phyloP scores from a whole-genome alignment of 2,329 filamentous ascomycete species.

The Neocucurbitaria cava region DNA sequence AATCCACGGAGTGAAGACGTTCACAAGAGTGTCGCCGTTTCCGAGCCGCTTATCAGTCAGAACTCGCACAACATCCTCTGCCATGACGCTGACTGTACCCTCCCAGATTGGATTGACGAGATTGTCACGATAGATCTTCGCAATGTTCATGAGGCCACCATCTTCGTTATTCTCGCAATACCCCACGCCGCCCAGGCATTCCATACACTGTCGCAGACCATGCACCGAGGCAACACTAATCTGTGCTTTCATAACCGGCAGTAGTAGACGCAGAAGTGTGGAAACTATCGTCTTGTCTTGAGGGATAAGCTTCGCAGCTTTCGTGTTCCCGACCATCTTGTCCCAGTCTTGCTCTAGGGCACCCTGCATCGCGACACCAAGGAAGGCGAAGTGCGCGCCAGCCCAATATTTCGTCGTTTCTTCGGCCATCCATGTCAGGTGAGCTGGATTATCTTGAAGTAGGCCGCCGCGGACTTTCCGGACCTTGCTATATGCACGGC shows the following conservation, averaged over 20 bases:
- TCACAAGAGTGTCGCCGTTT: slow-evolving; percentile 27
- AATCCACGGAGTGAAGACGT: slow-evolving; percentile 29
- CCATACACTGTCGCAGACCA: slow-evolving; percentile 64
- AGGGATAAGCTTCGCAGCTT: slow-evolving; percentile 29
- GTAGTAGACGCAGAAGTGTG: slow-evolving; percentile 29
- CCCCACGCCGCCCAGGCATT: slow-evolving; percentile 70
- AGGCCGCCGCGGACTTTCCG: slow-evolving; percentile 58
- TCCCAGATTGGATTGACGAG: slow-evolving; percentile 73
- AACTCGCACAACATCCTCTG: slow-evolving; percentile 59
- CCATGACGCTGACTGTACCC: slow-evolving; percentile 75
- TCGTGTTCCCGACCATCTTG: slow-evolving; percentile 29
- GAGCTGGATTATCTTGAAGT: slow-evolving; percentile 61
- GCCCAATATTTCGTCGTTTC: slow-evolving; percentile 64
- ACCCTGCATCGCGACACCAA: slow-evolving; percentile 63
- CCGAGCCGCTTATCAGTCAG: slow-evolving; percentile 44
- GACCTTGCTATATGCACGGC: slow-evolving; percentile 65
- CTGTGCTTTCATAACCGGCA: slow-evolving; percentile 35
- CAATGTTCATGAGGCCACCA: slow-evolving; percentile 65
- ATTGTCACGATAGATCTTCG: slow-evolving; percentile 70
- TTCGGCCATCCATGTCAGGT: slow-evolving; percentile 65
- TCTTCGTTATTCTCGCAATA: slow-evolving; percentile 69
- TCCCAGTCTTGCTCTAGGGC: slow-evolving; percentile 56
- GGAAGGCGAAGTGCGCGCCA: slow-evolving; percentile 63
- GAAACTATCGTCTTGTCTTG: slow-evolving; percentile 18
- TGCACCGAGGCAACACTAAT: slow-evolving; percentile 48